Evolutionary conservation across 441 rosid species (phyloP), one percentile per base, ranked within the genome.

Genomic region (Syzygium syzygioides): DNA sequence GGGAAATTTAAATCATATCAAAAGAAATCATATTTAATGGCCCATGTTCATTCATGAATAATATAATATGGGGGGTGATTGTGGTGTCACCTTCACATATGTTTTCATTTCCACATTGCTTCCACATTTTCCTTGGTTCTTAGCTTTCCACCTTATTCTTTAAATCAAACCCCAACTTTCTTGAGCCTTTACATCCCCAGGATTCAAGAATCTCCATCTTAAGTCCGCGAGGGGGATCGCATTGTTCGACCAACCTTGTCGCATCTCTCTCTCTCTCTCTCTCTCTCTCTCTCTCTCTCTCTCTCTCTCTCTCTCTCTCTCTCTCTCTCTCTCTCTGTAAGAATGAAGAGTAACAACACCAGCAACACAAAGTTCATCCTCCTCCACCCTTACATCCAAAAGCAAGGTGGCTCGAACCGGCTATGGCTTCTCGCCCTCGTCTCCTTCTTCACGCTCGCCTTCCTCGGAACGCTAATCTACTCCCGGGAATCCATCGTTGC

Each of bases 311-410:
- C 62, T 57, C 62, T 57, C 62, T 57, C 57, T 55, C 57, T 55
- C 57, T 55, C 57, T 23, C 62, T 57, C 62, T 57, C 62, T 57
- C 62, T 57, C 62, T 66, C 79, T 68, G 15, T 11, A 85, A 60
- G 50, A 45, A 86, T 86, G 87, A 86, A 86, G 87, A 86, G 45
- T 62, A 85, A 41, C 87, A 26, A 62, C 71, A 56, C 50, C 87
- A 62, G n/a, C 79, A 86, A 86, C 87, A 86, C 87, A 9, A 86
- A 62, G 87, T 79, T 86, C 34, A 86, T 86, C 55, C 87, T 86
- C 87, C 87, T 86, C 87, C 87, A 86, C 48, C 87, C 87, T 60
- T 86, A 86, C 76, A 62, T 86, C 54, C 87, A 86, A 52, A 86
- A 86, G 76, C 87, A 86, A 86, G 87, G 76, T 23, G 25, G 87